Conservation (phyloP, 257 asterid genomes). For the Knoxia roxburghii region DNA sequence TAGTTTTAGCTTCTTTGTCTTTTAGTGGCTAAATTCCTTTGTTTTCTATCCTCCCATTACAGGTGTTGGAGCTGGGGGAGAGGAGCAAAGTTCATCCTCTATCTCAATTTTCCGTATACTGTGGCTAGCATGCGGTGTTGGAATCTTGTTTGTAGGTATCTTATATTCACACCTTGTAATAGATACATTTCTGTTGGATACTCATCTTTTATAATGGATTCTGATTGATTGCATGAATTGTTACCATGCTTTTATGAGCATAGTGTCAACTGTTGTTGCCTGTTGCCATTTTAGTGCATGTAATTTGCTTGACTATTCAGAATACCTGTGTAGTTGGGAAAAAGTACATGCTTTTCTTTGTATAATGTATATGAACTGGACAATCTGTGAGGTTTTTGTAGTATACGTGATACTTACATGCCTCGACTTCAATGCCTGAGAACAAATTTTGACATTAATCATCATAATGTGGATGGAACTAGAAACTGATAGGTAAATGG, state of each 20-base stretch:
- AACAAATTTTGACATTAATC: background rate
- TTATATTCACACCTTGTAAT: constrained; percentile 39
- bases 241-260: background rate
- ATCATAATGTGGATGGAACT: no score
- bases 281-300: background rate
- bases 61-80: constrained; percentile 99
- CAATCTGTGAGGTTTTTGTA: no score
- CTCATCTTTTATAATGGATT: background rate
- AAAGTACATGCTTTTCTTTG: no score
- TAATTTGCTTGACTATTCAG: background rate
- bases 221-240: background rate
- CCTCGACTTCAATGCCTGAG: background rate
- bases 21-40: background rate
- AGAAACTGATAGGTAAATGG: background rate
- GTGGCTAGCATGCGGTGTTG: constrained; percentile 74
- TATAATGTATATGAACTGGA: background rate
- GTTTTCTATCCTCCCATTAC: constrained; percentile 11
- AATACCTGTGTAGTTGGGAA: no score
- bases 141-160: constrained; percentile 99
- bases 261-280: background rate
- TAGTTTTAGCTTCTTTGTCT: background rate
- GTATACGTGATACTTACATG: background rate
- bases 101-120: constrained; percentile 67
- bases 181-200: background rate
- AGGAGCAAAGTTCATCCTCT: constrained; percentile 73